phyloP scores from a whole-genome alignment of 129 eudicot species.

The carrot (Daucus carota) region DNA sequence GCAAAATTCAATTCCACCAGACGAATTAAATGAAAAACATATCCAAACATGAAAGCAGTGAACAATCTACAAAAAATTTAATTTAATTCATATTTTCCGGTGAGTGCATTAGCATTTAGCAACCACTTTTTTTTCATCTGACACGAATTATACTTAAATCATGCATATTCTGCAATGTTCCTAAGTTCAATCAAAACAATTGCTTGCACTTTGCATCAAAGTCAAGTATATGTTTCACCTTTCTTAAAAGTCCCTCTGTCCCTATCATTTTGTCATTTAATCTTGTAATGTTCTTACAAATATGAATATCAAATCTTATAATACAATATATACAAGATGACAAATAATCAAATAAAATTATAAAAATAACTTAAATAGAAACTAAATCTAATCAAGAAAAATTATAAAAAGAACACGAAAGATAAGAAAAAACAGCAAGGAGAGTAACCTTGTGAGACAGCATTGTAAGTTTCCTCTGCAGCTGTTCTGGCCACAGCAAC shows the following conservation, averaged over 20 bases:
- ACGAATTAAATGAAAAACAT: slow-evolving; percentile 12
- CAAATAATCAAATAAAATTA: too few relatives aligned
- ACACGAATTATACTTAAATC: not conserved
- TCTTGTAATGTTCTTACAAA: too few relatives aligned
- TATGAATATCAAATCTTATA: too few relatives aligned
- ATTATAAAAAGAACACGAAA: not conserved
- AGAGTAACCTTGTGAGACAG: slow-evolving; percentile 46
- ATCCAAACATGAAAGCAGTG: not conserved
- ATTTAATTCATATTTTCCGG: too few relatives aligned
- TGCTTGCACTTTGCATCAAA: not conserved
- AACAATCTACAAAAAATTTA: too few relatives aligned
- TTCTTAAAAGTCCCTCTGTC: not conserved
- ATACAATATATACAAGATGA: too few relatives aligned
- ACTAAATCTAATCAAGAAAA: too few relatives aligned
- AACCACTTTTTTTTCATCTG: not conserved
- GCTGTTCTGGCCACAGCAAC: slow-evolving; percentile 59
- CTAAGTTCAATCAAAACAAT: not conserved
- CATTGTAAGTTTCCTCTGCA: slow-evolving; percentile 61
- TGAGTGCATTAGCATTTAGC: slow-evolving; percentile 2
- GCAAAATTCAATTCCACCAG: slow-evolving; percentile 29
- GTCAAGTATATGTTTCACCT: not conserved
- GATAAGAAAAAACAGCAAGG: not conserved
- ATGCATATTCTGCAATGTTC: not conserved
- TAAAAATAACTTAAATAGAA: too few relatives aligned
- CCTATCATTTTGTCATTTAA: too few relatives aligned